A percentile compares a stretch with the other conserved stretches of the same genome.
phyloP scores from a whole-genome alignment of 148 eudicot genomes.

The Rhododendron ferrugineum region DNA sequence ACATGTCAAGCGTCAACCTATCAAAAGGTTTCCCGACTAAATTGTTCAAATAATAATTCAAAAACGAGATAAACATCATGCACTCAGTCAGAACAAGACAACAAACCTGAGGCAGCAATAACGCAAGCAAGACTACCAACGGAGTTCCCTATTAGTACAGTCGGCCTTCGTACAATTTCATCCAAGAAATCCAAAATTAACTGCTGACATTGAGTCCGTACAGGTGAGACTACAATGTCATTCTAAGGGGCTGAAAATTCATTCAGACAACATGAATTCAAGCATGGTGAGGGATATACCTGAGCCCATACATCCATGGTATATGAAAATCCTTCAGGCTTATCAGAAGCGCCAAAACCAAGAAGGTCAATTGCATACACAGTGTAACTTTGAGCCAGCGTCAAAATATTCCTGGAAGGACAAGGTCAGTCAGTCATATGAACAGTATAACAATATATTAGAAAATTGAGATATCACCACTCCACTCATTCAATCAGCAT shows the following conservation, averaged over 20 bases:
- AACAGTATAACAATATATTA: neutral
- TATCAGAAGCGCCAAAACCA: conserved; percentile 89
- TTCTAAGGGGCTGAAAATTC: conserved; percentile 23
- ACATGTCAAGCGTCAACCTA: neutral
- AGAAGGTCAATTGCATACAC: conserved; percentile 90
- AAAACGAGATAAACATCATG: neutral
- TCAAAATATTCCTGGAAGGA: conserved; percentile 60
- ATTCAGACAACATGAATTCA: conserved; percentile 12
- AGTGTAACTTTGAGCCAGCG: conserved; percentile 50
- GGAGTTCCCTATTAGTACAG: conserved; percentile 81
- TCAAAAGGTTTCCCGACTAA: neutral
- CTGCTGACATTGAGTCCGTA: conserved; percentile 44
- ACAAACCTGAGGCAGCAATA: conserved; percentile 72
- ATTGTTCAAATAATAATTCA: neutral
- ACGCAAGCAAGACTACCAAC: conserved; percentile 98
- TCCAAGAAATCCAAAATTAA: conserved; percentile 78
- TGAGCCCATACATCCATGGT: conserved; percentile 87
- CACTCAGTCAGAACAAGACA: conserved; percentile 3
- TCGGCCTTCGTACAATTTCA: conserved; percentile 71
- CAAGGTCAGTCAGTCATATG: neutral
- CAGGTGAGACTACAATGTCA: conserved; percentile 24
- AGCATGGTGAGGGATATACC: conserved; percentile 31
- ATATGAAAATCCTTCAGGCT: conserved; percentile 70
- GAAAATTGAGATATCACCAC: neutral
- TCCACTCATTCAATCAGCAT: neutral